phyloP scores from a whole-genome alignment of 495 filamentous ascomycete species.

The Terfezia claveryi region DNA sequence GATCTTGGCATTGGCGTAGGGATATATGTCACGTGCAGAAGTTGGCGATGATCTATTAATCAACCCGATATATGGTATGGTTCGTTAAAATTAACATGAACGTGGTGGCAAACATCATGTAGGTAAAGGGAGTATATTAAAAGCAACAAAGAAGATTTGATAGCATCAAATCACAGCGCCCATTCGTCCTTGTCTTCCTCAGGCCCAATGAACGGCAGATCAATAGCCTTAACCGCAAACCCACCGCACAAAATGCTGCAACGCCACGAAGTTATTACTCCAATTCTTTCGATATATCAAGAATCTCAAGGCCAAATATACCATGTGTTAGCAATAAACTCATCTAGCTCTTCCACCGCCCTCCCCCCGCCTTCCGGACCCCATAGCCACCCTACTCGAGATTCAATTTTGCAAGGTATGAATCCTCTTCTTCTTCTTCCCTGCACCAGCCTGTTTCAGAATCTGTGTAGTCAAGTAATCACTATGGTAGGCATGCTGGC shows the following conservation, averaged over 20 bases:
- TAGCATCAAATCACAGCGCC: slow-evolving; percentile 35
- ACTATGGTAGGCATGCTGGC: slow-evolving; percentile 90
- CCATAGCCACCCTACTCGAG: slow-evolving; percentile 41
- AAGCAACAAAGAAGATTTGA: background rate
- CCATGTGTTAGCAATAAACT: slow-evolving; percentile 59
- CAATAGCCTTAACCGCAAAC: slow-evolving; percentile 75
- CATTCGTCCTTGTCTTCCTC: slow-evolving; percentile 60
- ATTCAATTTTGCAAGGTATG: slow-evolving; percentile 65
- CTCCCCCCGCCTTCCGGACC: slow-evolving; percentile 46
- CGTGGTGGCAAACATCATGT: too few relatives aligned
- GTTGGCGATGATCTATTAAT: too few relatives aligned
- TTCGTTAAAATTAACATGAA: too few relatives aligned
- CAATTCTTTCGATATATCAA: background rate
- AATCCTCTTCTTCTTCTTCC: slow-evolving; percentile 56
- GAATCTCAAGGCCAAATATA: slow-evolving; percentile 24
- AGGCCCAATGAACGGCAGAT: slow-evolving; percentile 64
- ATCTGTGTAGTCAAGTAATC: slow-evolving; percentile 77
- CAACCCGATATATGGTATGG: too few relatives aligned
- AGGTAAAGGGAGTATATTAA: background rate
- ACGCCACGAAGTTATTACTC: background rate
- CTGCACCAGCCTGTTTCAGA: slow-evolving; percentile 46
- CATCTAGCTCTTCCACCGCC: slow-evolving; percentile 74
- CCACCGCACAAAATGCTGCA: slow-evolving; percentile 74
- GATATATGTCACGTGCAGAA: too few relatives aligned
- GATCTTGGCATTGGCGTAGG: too few relatives aligned